phyloP scores from a whole-genome alignment of 169 alveolate genomes.

The Plasmodium gonderi region DNA sequence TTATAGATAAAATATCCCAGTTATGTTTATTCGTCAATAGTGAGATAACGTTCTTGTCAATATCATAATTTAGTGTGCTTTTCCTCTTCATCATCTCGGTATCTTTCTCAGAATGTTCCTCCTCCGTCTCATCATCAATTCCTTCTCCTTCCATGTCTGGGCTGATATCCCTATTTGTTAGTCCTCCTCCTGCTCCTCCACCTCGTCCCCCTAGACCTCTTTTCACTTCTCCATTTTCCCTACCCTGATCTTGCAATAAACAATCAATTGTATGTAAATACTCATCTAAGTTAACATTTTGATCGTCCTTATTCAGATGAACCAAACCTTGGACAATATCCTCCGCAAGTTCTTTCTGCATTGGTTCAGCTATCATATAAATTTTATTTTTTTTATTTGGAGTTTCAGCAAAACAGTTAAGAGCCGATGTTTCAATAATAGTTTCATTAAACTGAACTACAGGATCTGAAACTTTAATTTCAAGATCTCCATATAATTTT shows the following conservation, averaged over 20 bases:
- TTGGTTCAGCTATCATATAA: constrained; percentile 95
- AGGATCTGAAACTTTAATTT: constrained; percentile 97
- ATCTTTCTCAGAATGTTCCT: neutral
- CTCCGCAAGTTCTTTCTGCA: constrained; percentile 92
- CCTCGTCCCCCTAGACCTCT: neutral
- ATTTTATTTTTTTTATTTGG: constrained; percentile 95
- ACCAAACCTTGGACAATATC: constrained; percentile 92
- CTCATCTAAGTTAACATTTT: constrained; percentile 19
- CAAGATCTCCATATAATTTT: constrained; percentile 97
- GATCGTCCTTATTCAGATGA: constrained; percentile 26
- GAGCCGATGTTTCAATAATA: constrained; percentile 95
- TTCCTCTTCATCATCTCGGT: constrained; percentile 60
- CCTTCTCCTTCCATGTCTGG: constrained; percentile 91
- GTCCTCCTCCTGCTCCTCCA: constrained; percentile 70
- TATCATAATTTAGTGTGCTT: constrained; percentile 55
- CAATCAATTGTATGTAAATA: constrained; percentile 31
- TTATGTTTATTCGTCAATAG: constrained; percentile 89
- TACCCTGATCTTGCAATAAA: neutral
- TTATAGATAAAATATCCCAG: constrained; percentile 97
- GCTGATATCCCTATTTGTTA: constrained; percentile 88
- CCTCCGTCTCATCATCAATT: constrained; percentile 77
- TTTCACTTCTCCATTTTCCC: neutral
- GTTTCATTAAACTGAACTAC: constrained; percentile 97
- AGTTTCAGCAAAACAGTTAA: constrained; percentile 96
- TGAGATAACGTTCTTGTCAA: constrained; percentile 76